These are phyloP conservation scores for Cinchona pubescens DNA, from an alignment of 257 asterid genomes.

Conservation along the genomic window DNA sequence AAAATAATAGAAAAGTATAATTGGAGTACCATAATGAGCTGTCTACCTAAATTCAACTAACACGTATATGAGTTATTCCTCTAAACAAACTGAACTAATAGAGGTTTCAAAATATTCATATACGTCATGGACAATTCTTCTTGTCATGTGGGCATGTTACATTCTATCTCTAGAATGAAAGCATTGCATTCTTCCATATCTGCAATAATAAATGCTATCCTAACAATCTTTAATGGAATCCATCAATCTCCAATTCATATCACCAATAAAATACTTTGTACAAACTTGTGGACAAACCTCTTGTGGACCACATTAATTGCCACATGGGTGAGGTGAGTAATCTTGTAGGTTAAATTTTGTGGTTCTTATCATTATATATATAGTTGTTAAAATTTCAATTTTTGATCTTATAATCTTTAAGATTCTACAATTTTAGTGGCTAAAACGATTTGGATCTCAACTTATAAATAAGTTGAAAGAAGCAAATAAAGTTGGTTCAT, in stretches of 20 bases:
- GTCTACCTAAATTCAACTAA: background rate
- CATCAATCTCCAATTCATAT: conserved; percentile 4
- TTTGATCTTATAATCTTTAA: too few species aligned
- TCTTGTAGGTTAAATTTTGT: background rate
- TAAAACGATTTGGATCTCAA: too few species aligned
- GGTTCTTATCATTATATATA: too few species aligned
- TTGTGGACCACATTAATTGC: conserved; percentile 1
- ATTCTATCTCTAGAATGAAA: background rate
- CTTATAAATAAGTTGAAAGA: too few species aligned
- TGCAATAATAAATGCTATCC: background rate
- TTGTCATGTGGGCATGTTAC: background rate
- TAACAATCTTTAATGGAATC: background rate
- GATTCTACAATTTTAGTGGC: too few species aligned
- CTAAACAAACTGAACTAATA: background rate
- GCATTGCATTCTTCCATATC: conserved; percentile 2
- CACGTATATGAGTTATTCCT: background rate
- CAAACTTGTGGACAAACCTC: conserved; percentile 8
- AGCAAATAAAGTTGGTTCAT: too few species aligned
- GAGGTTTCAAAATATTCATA: background rate
- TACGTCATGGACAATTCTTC: background rate
- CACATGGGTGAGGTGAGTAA: background rate
- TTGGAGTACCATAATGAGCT: background rate
- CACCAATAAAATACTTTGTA: background rate
- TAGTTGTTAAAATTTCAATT: too few species aligned
- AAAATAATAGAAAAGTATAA: too few species aligned